Evolutionary conservation across 164 flowering plant species (phyloP), one percentile per base, ranked within the genome.

Genomic region (Kalanchoe fedtschenkoi): DNA sequence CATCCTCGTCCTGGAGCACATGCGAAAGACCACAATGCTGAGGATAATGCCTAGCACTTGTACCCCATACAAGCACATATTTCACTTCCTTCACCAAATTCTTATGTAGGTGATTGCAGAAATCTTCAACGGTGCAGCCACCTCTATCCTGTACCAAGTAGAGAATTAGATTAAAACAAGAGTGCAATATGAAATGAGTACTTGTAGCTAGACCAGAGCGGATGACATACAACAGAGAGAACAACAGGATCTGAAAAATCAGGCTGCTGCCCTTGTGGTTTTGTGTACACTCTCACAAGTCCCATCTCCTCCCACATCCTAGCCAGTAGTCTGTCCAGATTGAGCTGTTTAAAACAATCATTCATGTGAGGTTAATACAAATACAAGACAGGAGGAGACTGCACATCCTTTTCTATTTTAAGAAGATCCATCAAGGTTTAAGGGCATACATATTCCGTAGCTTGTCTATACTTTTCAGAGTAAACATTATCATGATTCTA

Each of bases 221-320:
- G 15, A 59, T 21, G 60, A 79, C 96, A 62, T 87, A 95, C 99
- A 67, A 75, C 68, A 34, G 98, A 95, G 66, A 95, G 91, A 70
- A 95, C 99, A 17, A 85, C 85, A 64, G 99, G 97, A 22, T 91
- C 99, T 0, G 81, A 8, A 69, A 92, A 95, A 74, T 95, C 99
- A 62, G 97, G 96, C 72, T 95, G 99, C 78, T 91, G 97, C 62
- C 99, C 99, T 70, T 95, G 97, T 51, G 97, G 99, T 82, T 95
- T 91, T 60, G 96, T 84, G 70, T 91, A 91, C 58, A 87, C 84
- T 76, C 98, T 84, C 47, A 91, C 98, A 61, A 92, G 93, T 61
- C 96, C 98, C 98, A 92, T 92, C 63, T 69, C 96, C 29, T 89
- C 93, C 96, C 98, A 92, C 96, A 92, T 89, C 73, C 74, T 87